Evolutionary conservation across 1,139 yeast species (phyloP).

Genomic region (Sugiyamaella sp.): DNA sequence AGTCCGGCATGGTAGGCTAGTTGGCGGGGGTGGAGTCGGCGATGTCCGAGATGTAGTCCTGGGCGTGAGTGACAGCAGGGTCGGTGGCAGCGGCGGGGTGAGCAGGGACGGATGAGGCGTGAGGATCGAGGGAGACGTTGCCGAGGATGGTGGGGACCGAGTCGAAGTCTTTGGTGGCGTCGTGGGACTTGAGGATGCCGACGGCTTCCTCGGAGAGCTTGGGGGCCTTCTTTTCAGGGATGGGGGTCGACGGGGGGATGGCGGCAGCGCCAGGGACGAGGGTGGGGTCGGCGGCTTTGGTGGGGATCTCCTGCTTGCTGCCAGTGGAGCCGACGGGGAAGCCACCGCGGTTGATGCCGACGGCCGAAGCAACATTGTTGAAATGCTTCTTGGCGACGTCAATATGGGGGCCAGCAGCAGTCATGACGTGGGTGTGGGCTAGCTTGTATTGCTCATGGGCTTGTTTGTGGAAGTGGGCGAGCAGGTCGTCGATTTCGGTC

Average conservation of each 20-base stretch:
- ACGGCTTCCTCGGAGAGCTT: conserved; percentile 26
- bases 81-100: not conserved
- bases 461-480: conserved; percentile 57
- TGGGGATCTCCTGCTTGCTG: conserved; percentile 20
- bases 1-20: not conserved
- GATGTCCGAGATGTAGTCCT: conserved; percentile 14
- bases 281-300: conserved; percentile 24
- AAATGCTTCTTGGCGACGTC: conserved; percentile 44
- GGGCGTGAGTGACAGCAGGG: conserved; percentile 5
- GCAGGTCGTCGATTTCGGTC: conserved; percentile 76
- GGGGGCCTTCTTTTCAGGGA: conserved; percentile 24
- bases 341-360: conserved; percentile 42
- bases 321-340: conserved; percentile 18
- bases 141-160: conserved; percentile 41
- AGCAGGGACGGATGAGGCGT: conserved; percentile 19
- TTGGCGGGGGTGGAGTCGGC: conserved; percentile 1
- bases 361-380: conserved; percentile 57
- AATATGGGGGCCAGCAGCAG: conserved; percentile 48
- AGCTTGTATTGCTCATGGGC: conserved; percentile 58
- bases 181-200: conserved; percentile 27
- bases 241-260: conserved; percentile 1
- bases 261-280: conserved; percentile 17
- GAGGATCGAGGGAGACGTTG: conserved; percentile 37
- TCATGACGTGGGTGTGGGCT: conserved; percentile 57
- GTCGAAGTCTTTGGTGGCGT: conserved; percentile 31